Base-by-base conservation (phyloP, 2,329 filamentous ascomycete genomes). In the Geosmithia morbida region DNA sequence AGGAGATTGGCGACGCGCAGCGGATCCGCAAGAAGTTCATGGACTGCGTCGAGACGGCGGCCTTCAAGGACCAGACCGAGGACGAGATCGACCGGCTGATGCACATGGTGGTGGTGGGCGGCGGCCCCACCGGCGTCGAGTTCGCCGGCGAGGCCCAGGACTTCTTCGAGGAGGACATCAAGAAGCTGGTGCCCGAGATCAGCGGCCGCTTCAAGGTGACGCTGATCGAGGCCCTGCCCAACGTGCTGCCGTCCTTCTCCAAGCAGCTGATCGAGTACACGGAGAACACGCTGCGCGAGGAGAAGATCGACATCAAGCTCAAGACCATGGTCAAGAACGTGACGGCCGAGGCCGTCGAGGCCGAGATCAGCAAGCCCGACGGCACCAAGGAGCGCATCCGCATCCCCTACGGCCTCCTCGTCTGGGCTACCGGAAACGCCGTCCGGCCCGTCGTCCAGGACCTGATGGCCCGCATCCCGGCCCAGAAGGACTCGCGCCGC, bases 321-420 rank as follows among this genome's bases (percentile, higher is more conserved):
- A 97, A 97, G 79, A 97, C 92, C 55, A 94, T 95, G 83, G 92
- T 98, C 64, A 97, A 97, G 77, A 89, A 85, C 52, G 92, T 98
- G 50, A 94, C 87, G 30, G 83, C 92, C 59, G 94, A 85, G 68
- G 83, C 79, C 61, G 90, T 98, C 59, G 87, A 97, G 71, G 92
- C 90, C 54, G 87, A 95, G 66, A 79, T 81, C 46, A 83, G 79
- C 48, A 77, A 79, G 46, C 82, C 89, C 17, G 86, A 94, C 56
- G 92, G 92, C 62, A 78, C 79, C 69, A 96, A 95, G 74, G 74
- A 82, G 55, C 67, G 79, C 39, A 78, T 95, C 61, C 75, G 75
- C 47, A 88, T 97, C 55, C 90, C 92, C 52, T 98, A 94, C 64
- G 92, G 92, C 59, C 81, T 97, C 41, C 82, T 98, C 43, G 92